These are phyloP conservation scores for Monosporascus sp. DNA, from an alignment of 2,329 filamentous ascomycete genomes.

Conservation along the genomic window DNA sequence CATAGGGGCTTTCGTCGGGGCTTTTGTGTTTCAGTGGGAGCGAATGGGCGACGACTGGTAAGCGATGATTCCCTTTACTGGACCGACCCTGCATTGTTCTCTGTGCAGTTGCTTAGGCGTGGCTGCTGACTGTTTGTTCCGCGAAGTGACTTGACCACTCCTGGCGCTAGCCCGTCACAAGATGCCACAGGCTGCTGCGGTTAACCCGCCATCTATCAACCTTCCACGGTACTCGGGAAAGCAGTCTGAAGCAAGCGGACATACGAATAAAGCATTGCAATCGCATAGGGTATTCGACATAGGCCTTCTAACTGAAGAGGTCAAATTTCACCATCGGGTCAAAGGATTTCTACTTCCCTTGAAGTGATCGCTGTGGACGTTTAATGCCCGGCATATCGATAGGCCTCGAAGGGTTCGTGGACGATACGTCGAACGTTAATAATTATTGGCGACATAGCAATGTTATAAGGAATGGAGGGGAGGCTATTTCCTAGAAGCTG, in stretches of 20 bases:
- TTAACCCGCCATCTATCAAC: neutral
- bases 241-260: too few relatives aligned
- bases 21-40: conserved; percentile 72
- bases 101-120: conserved; percentile 41
- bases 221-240: too few relatives aligned
- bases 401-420: neutral
- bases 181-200: conserved; percentile 18
- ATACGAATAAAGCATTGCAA: too few relatives aligned
- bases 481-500: too few relatives aligned
- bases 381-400: too few relatives aligned
- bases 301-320: too few relatives aligned
- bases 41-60: conserved; percentile 9
- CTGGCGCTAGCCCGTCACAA: neutral
- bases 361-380: neutral
- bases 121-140: neutral
- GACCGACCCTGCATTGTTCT: conserved; percentile 59
- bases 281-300: too few relatives aligned
- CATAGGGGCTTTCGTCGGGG: conserved; percentile 68
- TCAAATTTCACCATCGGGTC: too few relatives aligned
- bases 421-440: neutral
- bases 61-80: conserved; percentile 57
- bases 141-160: neutral
- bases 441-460: neutral
- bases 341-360: too few relatives aligned
- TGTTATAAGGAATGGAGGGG: too few relatives aligned